Percentiles rank a stretch among this genome's conserved stretches.
phyloP scores from a whole-genome alignment of 2,329 filamentous ascomycete genomes.

The Colletotrichum sp. region DNA sequence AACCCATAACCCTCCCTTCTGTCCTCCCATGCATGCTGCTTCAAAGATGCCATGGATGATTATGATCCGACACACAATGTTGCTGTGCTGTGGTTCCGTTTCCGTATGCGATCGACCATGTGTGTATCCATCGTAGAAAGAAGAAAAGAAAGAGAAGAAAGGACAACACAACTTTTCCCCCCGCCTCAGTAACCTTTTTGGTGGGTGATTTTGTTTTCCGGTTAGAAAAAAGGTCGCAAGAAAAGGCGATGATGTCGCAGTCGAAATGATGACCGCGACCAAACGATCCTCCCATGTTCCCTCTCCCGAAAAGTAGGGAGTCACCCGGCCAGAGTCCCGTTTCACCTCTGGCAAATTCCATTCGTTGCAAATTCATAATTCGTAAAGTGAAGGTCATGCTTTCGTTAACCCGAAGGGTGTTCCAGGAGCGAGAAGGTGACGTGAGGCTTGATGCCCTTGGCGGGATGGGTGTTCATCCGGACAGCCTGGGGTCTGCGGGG shows the following conservation, averaged over 20 bases:
- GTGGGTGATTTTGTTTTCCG: constrained; percentile 18
- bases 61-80: constrained; percentile 1
- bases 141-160: not conserved
- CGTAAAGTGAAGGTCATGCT: constrained; percentile 5
- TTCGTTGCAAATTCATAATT: constrained; percentile 19
- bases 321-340: constrained; percentile 22
- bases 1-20: not conserved
- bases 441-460: constrained; percentile 19
- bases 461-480: constrained; percentile 14
- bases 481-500: constrained; percentile 19
- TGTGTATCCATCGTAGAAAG: not conserved
- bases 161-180: constrained; percentile 4
- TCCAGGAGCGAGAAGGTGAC: constrained; percentile 18
- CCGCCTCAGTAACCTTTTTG: constrained; percentile 4
- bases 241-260: not conserved
- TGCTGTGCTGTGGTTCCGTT: constrained; percentile 9
- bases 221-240: not conserved
- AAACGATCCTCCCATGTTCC: not conserved
- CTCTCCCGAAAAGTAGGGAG: not conserved
- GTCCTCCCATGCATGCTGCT: not conserved
- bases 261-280: not conserved
- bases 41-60: constrained; percentile 13
- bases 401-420: not conserved
- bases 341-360: constrained; percentile 19
- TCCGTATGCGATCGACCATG: constrained; percentile 5